Evolutionary conservation across 140 eudicot genomes (phyloP).

Genomic region (Senecio squalidus): DNA sequence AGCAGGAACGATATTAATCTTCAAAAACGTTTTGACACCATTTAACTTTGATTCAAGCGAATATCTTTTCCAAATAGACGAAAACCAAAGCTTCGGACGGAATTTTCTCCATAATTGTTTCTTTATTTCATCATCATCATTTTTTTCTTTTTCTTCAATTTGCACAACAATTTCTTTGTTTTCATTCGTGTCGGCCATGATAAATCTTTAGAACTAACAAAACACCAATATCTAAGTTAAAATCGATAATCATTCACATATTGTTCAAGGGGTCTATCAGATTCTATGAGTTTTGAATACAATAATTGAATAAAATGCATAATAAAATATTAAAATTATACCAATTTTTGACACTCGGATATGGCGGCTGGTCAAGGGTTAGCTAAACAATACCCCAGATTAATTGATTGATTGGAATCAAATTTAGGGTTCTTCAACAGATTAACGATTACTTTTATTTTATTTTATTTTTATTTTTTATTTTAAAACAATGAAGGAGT

Average conservation of each 20-base stretch:
- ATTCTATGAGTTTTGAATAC: too few species aligned
- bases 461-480: too few species aligned
- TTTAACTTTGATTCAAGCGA: slow-evolving; percentile 19
- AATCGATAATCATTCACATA: not conserved
- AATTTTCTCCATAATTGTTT: slow-evolving; percentile 29
- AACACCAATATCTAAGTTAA: slow-evolving; percentile 8
- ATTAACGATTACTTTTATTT: too few species aligned
- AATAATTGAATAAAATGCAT: too few species aligned
- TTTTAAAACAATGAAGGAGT: too few species aligned
- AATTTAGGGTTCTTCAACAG: too few species aligned
- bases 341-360: too few species aligned
- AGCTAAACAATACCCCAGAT: too few species aligned
- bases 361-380: too few species aligned
- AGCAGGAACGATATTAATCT: slow-evolving; percentile 26
- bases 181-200: slow-evolving; percentile 29
- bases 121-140: slow-evolving; percentile 24
- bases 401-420: too few species aligned
- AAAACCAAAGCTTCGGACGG: slow-evolving; percentile 36
- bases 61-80: slow-evolving; percentile 23
- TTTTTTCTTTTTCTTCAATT: slow-evolving; percentile 31
- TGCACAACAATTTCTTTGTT: slow-evolving; percentile 34
- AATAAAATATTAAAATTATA: too few species aligned
- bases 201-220: slow-evolving; percentile 22
- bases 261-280: too few species aligned
- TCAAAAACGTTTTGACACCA: slow-evolving; percentile 25